A percentile compares a stretch with the other conserved stretches of the same genome.
Conservation (phyloP, 1,284 basidiomycete species). For the Dichomitus squalens region DNA sequence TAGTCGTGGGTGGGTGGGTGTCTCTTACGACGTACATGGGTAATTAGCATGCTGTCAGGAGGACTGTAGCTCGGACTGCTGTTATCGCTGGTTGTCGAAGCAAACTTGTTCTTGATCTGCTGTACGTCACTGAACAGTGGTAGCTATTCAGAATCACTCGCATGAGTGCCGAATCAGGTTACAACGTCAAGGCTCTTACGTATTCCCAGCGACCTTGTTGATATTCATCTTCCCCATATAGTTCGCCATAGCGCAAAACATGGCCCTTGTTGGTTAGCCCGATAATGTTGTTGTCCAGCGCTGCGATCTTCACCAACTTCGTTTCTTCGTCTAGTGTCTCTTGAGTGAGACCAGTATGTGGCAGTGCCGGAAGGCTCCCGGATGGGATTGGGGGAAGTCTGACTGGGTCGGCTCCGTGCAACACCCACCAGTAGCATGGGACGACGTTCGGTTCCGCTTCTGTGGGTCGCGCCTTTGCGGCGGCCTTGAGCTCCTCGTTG, state of each 20-base stretch:
- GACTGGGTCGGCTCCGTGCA: constrained; percentile 50
- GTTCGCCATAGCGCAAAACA: constrained; percentile 59
- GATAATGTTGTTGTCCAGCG: constrained; percentile 64
- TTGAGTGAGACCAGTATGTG: constrained; percentile 30
- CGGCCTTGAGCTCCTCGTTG: constrained; percentile 14
- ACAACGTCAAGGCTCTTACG: constrained; percentile 45
- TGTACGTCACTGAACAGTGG: constrained; percentile 68
- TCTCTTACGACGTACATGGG: constrained; percentile 54
- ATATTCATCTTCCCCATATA: constrained; percentile 42
- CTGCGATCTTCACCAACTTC: constrained; percentile 78
- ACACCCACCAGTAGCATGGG: constrained; percentile 61
- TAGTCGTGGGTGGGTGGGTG: background rate
- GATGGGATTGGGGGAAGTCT: constrained; percentile 42
- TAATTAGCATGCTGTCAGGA: constrained; percentile 56
- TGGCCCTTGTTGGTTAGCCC: constrained; percentile 81
- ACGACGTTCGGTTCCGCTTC: constrained; percentile 43
- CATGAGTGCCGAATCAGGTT: background rate
- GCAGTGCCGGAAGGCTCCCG: constrained; percentile 47
- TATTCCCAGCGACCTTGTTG: constrained; percentile 68
- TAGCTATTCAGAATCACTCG: constrained; percentile 45
- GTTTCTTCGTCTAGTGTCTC: constrained; percentile 39
- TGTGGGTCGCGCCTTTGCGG: constrained; percentile 36
- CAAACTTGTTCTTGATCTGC: constrained; percentile 44
- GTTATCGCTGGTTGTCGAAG: constrained; percentile 26
- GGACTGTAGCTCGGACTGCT: constrained; percentile 3